phyloP scores from a whole-genome alignment of 2,329 filamentous ascomycete genomes.

The Sporothrix variecibatus region DNA sequence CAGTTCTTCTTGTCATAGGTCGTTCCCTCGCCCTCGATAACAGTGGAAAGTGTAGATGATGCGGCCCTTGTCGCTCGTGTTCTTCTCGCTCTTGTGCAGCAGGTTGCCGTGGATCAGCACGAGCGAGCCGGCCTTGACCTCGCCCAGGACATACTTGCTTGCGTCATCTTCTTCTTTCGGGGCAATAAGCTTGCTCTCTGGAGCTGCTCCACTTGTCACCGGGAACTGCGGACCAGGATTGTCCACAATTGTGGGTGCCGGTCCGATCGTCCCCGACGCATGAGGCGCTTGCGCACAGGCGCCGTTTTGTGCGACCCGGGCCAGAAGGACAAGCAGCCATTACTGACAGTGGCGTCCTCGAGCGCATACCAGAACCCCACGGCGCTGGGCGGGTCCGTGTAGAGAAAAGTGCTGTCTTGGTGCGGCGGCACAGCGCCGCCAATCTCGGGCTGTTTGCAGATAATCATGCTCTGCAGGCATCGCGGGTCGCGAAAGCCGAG shows the following conservation, averaged over 20 bases:
- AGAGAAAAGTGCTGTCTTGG: constrained; percentile 90
- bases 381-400: constrained; percentile 83
- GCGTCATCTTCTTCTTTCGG: constrained; percentile 42
- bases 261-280: constrained; percentile 57
- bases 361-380: constrained; percentile 98
- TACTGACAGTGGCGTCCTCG: constrained; percentile 83
- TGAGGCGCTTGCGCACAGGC: constrained; percentile 71
- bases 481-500: constrained; percentile 77
- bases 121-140: constrained; percentile 87
- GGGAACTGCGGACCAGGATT: constrained; percentile 68
- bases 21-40: constrained; percentile 73
- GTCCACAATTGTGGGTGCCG: constrained; percentile 69
- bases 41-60: constrained; percentile 98
- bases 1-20: constrained; percentile 87
- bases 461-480: constrained; percentile 91
- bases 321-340: constrained; percentile 87
- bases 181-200: constrained; percentile 36
- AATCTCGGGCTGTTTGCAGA: constrained; percentile 97
- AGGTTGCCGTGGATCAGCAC: constrained; percentile 96
- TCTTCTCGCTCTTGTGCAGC: constrained; percentile 94
- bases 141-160: constrained; percentile 72
- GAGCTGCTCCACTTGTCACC: constrained; percentile 40
- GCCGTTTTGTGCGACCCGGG: constrained; percentile 75
- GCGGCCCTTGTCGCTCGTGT: constrained; percentile 78
- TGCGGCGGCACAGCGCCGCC: constrained; percentile 88